Base-by-base conservation (phyloP, 2,329 filamentous ascomycete species). In the Alternaria triticimaculans region DNA sequence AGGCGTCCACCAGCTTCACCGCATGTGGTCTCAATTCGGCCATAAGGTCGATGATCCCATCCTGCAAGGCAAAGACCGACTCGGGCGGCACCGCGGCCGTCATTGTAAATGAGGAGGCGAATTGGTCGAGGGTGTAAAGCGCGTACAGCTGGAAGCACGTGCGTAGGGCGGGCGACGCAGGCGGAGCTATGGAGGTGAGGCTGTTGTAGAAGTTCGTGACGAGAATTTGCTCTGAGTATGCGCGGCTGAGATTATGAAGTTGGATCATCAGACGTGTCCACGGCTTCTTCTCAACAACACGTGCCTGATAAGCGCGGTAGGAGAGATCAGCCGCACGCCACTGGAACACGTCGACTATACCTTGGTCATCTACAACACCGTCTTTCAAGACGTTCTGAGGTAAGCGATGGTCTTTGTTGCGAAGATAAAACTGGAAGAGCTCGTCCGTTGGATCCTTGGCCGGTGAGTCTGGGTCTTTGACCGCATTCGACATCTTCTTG, bases 1-100 rank as follows among this genome's bases (percentile, higher is more conserved):
- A 87, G 1, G 82, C 77, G 69, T 87, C 85, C 8, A 87, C 84
- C 9, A 87, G 68, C 21, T 80, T 80, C 2, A 87, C 84, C 1
- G 84, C 84, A 70, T 87, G 84, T 2, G 84, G 84, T 18, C 85
- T 74, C 21, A 86, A 78, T 30, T 80, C 70, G 1, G 77, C 67
- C 84, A 87, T 86, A 11, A 86, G 69, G 1, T 82, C 75, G 57
- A 85, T 78, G 3, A 87, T 79, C 3, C 71, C 70, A 6, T 78
- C 72, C 0, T 81, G 79, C 2, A 87, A 69, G 5, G 58, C 44
- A 56, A 84, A 77, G 14, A 87, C 72, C 8, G 82, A 78, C 2
- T 76, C 70, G n/a, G 80, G 76, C 3, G 79, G 76, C 10, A 84
- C 77, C 2, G 84, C 81, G 11, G 76, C 76, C 10, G 81, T 81